Conservation (phyloP, 164 flowering plant genomes). For the Dillenia turbinata region DNA sequence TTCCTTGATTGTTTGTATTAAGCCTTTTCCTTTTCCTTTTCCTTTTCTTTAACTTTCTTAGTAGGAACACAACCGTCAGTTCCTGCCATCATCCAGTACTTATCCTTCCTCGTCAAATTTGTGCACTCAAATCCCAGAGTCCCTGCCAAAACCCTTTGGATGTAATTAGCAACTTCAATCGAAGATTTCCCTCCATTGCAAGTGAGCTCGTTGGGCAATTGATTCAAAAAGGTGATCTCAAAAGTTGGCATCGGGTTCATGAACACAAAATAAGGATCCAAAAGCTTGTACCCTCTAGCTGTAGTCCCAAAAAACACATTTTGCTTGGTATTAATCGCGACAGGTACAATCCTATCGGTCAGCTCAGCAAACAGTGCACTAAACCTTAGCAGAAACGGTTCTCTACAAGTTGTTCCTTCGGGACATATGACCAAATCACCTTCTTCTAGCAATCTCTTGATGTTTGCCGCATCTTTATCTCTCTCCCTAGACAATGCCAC, state of each 20-base stretch:
- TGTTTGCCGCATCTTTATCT: slow-evolving; percentile 61
- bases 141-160: slow-evolving; percentile 39
- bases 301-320: slow-evolving; percentile 66
- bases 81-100: slow-evolving; percentile 46
- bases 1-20: too few relatives aligned
- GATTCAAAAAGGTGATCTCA: slow-evolving; percentile 70
- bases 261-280: slow-evolving; percentile 79
- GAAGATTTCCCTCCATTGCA: slow-evolving; percentile 46
- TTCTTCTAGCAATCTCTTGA: slow-evolving; percentile 54
- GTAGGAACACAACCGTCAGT: slow-evolving; percentile 30
- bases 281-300: slow-evolving; percentile 48
- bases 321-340: slow-evolving; percentile 71
- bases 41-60: slow-evolving; percentile 7
- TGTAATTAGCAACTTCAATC: slow-evolving; percentile 56
- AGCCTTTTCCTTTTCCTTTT: neutral
- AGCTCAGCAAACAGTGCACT: slow-evolving; percentile 84
- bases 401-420: slow-evolving; percentile 83
- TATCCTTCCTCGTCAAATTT: slow-evolving; percentile 52
- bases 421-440: slow-evolving; percentile 87
- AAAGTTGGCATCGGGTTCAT: slow-evolving; percentile 83
- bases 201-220: slow-evolving; percentile 61
- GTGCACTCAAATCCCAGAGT: slow-evolving; percentile 55
- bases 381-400: slow-evolving; percentile 68
- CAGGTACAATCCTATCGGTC: slow-evolving; percentile 79
- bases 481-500: slow-evolving; percentile 68